phyloP scores from a whole-genome alignment of 2,329 filamentous ascomycete species.

The Tolypocladium tundrense region DNA sequence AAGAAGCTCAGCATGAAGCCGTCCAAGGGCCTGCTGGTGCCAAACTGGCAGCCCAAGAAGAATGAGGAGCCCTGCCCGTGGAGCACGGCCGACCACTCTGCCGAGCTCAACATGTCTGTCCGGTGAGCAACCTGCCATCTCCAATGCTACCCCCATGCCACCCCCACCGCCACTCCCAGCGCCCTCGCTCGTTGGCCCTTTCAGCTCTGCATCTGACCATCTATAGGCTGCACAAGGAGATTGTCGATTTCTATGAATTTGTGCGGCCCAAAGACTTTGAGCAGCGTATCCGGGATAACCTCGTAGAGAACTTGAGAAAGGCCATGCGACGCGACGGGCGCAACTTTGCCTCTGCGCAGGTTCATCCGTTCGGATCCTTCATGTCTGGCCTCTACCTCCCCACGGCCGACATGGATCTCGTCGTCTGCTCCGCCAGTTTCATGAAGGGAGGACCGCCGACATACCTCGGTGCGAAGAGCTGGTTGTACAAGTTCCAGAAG shows the following conservation, averaged over 20 bases:
- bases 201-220: not conserved
- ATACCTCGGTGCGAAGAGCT: constrained; percentile 38
- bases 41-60: constrained; percentile 38
- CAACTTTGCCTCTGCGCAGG: constrained; percentile 49
- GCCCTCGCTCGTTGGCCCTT: not conserved
- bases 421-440: constrained; percentile 56
- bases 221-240: constrained; percentile 75
- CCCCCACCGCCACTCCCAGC: not conserved
- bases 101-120: constrained; percentile 39
- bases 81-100: constrained; percentile 44
- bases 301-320: constrained; percentile 58
- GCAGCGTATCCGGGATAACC: constrained; percentile 58
- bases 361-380: constrained; percentile 85
- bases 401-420: constrained; percentile 87
- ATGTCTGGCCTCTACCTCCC: constrained; percentile 65
- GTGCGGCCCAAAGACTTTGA: constrained; percentile 72
- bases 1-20: constrained; percentile 42
- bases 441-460: constrained; percentile 39
- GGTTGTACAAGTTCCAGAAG: constrained; percentile 51
- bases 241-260: constrained; percentile 80
- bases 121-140: constrained; percentile 32
- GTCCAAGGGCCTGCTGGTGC: constrained; percentile 36
- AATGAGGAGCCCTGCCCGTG: constrained; percentile 50
- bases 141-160: not conserved
- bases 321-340: constrained; percentile 40